Evolutionary conservation across 257 asterid species (phyloP), one percentile per base, ranked within the genome.

Genomic region (Galeopsis tetrahit): DNA sequence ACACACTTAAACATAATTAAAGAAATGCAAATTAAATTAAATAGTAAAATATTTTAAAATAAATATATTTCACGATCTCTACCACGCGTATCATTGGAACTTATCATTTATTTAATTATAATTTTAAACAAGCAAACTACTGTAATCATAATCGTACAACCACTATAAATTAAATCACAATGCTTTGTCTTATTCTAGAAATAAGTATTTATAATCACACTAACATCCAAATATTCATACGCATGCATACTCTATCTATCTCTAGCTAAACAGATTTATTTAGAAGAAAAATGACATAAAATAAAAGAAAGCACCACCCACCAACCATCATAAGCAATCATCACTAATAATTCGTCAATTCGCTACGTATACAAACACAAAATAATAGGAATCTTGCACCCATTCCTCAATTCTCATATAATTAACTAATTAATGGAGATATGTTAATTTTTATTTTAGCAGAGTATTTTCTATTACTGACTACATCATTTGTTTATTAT

Each of bases 241-340:
- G 21, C 28, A 35, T 44, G 55, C 55, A 48, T 48, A 49, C 8
- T 4, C 44, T 28, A 71, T 31, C 42, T 14, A n/a, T 39, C 8
- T 4, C 28, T 21, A 21, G 28, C 35, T 15, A 49, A 7, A 39
- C 11, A 35, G 21, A 43, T 13, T 64, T 36, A 17, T 35, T 17
- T 4, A 66, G 52, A 48, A 3, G 10, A 11, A 61, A 49, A 63
- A 5, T 39, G 13, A 3, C 62, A 21, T 9, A 5, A 42, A 52
- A 62, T 60, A 13, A 35, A 35, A 21, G 28, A 21, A 56, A 55
- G 14, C 68, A 61, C 21, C 69, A 79, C 28, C 28, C 28, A 70
- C 68, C 64, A 51, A 42, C 72, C 69, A 69, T 73, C 52, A 68
- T 69, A 10, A 67, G 69, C 69, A 76, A 61, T 75, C 73, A 80